Evolutionary conservation across 192 early-diverging fungal genomes (phyloP), one percentile per base, ranked within the genome.

Genomic region (Linnemannia schmuckeri): DNA sequence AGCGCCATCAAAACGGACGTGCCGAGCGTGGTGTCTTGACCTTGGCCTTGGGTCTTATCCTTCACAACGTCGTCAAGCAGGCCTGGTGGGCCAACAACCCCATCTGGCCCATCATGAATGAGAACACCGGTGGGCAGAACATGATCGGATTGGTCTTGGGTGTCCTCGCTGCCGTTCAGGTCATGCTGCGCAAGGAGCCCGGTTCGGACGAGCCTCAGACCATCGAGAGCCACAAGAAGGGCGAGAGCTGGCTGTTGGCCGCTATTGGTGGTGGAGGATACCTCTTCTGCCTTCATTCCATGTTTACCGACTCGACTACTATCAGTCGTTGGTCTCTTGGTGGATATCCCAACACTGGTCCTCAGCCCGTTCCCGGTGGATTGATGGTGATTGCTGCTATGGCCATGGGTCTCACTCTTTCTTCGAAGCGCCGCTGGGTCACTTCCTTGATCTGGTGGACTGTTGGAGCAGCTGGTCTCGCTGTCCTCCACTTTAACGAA

Each of bases 101-200:
- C 3, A 93, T 93, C 68, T 96, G 96, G 96, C 92, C 95, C n/a
- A 94, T 95, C 30, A 96, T 96, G 95, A 92, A 96, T 73, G 88
- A 82, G 57, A 84, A 52, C 24, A 96, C 93, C 80, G 96, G 96
- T 69, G 96, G 96, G 0, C 90, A 92, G 83, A 96, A 96, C 88
- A 81, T 89, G 72, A 83, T 92, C 2, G 96, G 92, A 22, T 81
- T 96, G 40, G 81, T 83, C 22, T 79, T 96, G 63, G 96, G 93
- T 47, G 74, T 94, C 1, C 77, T 95, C 75, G 93, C 95, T 13
- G 87, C 91, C 22, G 66, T 89, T 24, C 93, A 94, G 70, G 90
- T 94, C 9, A 82, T 90, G 70, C 72, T 93, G 35, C 90, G 94
- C 44, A 88, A 84, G 70, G 84, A 82, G 37, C 80, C 75, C 9